These are phyloP conservation scores for Tephrocybe sp. DNA, from an alignment of 768 basidiomycete genomes.

Conservation along the genomic window DNA sequence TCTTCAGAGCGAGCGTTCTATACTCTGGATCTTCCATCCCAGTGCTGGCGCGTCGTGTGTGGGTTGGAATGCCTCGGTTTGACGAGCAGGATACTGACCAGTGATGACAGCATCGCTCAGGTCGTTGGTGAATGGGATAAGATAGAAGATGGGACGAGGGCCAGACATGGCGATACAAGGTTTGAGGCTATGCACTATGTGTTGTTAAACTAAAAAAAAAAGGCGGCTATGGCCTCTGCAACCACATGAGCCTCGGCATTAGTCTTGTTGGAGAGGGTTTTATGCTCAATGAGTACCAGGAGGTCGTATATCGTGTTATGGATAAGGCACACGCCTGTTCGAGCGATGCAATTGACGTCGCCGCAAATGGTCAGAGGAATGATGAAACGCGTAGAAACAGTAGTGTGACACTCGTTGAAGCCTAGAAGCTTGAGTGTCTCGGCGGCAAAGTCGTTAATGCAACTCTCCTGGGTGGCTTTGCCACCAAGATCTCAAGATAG, in stretches of 20 bases:
- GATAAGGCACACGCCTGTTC: conserved; percentile 12
- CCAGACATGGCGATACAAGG: conserved; percentile 35
- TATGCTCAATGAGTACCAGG: neutral
- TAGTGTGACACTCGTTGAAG: conserved; percentile 8
- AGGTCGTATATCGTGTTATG: conserved; percentile 17
- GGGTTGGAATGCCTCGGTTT: too few relatives aligned
- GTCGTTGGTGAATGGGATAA: conserved; percentile 31
- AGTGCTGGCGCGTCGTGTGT: too few relatives aligned
- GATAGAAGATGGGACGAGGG: conserved; percentile 33
- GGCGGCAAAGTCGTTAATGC: too few relatives aligned
- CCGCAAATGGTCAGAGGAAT: conserved; percentile 18
- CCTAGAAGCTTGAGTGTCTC: too few relatives aligned
- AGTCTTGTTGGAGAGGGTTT: neutral
- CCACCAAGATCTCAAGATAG: too few relatives aligned
- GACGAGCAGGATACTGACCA: conserved; percentile 21
- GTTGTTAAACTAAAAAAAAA: conserved; percentile 30
- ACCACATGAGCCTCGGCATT: conserved; percentile 24
- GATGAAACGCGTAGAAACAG: conserved; percentile 12
- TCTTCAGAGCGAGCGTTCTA: conserved; percentile 25
- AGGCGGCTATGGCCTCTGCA: conserved; percentile 29
- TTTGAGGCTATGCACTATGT: conserved; percentile 30
- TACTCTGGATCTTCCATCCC: conserved; percentile 31
- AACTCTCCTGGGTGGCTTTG: too few relatives aligned
- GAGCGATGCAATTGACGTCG: conserved; percentile 9
- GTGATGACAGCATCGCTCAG: conserved; percentile 26